A percentile compares a stretch with the other conserved stretches of the same genome.
These are phyloP conservation scores for Auxenochlorella pyrenoidosa DNA, from an alignment of 139 green algal species.

Conservation along the genomic window DNA sequence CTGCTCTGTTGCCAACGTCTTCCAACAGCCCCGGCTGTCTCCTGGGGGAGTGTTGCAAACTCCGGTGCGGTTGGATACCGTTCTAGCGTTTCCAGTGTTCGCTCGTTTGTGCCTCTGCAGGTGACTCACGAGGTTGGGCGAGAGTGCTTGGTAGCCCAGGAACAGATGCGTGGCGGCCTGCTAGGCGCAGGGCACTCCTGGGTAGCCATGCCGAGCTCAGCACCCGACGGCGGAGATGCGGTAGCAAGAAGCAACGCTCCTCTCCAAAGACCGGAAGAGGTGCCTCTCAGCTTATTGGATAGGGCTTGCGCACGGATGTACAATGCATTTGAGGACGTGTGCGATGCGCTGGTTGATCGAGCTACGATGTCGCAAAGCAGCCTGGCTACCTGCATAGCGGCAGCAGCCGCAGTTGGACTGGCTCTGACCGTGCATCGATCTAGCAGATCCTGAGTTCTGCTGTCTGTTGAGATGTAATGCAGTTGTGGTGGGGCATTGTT, in stretches of 20 bases:
- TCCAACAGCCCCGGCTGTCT: too few relatives aligned
- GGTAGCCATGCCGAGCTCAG: not conserved
- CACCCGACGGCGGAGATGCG: not conserved
- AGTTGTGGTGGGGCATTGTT: too few relatives aligned
- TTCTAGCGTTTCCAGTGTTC: not conserved
- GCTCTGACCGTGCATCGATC: too few relatives aligned
- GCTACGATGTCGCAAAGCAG: too few relatives aligned
- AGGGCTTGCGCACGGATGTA: not conserved
- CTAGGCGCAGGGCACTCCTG: constrained; percentile 9
- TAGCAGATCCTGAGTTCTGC: too few relatives aligned
- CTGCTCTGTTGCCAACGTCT: not conserved
- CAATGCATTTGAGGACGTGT: not conserved
- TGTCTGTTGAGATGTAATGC: too few relatives aligned
- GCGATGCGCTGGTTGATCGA: not conserved
- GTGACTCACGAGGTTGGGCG: constrained; percentile 9
- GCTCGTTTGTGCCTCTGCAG: not conserved
- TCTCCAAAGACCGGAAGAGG: not conserved
- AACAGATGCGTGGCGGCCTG: constrained; percentile 1
- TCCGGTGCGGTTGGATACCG: too few relatives aligned
- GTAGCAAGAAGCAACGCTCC: not conserved
- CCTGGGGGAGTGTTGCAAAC: not conserved
- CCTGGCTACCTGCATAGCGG: too few relatives aligned
- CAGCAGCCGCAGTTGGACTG: too few relatives aligned
- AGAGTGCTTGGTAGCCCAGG: not conserved
- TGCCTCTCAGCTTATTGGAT: too few relatives aligned